A percentile compares a stretch with the other conserved stretches of the same genome.
Evolutionary conservation across 257 asterid species (phyloP).

Genomic region (Ligustrum vulgare): DNA sequence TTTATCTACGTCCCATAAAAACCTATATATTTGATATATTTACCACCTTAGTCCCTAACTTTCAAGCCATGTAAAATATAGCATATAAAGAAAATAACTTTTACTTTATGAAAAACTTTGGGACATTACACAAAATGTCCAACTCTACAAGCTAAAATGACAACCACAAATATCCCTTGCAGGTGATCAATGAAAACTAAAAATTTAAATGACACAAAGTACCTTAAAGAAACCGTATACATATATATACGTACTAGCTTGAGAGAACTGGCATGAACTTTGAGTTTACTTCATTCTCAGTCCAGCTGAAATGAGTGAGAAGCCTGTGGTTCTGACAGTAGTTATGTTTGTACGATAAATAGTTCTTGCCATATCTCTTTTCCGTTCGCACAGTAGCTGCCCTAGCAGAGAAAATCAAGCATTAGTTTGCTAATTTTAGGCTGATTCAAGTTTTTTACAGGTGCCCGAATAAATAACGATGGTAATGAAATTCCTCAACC

Average conservation of each 20-base stretch:
- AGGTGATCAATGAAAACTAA: background rate
- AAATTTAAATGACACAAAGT: background rate
- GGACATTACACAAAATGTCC: background rate
- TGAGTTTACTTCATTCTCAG: background rate
- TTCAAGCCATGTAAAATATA: too few species aligned
- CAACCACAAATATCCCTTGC: background rate
- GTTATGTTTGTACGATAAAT: background rate
- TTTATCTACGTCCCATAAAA: too few species aligned
- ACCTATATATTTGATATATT: too few species aligned
- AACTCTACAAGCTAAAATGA: background rate
- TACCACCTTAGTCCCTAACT: too few species aligned
- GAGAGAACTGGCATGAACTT: background rate
- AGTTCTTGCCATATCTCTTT: background rate
- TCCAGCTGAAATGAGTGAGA: background rate
- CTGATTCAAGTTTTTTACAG: background rate
- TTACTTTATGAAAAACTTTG: too few species aligned
- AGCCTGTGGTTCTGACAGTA: background rate
- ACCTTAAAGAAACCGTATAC: background rate
- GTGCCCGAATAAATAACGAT: background rate
- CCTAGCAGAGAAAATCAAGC: background rate
- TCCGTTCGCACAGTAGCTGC: background rate
- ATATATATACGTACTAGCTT: background rate
- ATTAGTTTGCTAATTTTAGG: background rate
- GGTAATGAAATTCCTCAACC: background rate
- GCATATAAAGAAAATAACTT: too few species aligned